Conservation (phyloP, 805 yeast genomes). For the Alloascoidea hylecoeti region DNA sequence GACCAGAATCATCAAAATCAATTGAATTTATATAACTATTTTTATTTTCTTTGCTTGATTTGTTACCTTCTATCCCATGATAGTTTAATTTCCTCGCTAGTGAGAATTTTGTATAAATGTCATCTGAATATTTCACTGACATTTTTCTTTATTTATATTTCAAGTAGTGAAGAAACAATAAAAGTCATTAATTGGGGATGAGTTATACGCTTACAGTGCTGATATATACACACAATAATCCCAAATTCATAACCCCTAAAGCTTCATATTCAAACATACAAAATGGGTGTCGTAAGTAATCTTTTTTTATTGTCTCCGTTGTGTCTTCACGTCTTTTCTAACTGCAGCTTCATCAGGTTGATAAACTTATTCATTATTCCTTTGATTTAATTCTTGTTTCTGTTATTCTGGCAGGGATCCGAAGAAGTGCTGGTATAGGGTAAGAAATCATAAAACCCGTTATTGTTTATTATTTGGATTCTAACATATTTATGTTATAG, state of each 20-base stretch:
- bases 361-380: conserved; percentile 55
- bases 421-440: conserved; percentile 67
- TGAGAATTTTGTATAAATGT: conserved; percentile 15
- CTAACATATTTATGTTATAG: not conserved
- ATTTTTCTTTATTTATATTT: too few relatives aligned
- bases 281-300: not conserved
- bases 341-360: too few relatives aligned
- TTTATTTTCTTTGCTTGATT: conserved; percentile 2
- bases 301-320: too few relatives aligned
- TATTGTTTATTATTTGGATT: not conserved
- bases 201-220: too few relatives aligned
- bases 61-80: conserved; percentile 22
- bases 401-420: conserved; percentile 73
- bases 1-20: conserved; percentile 78
- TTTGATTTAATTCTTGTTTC: conserved; percentile 70
- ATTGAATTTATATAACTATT: conserved; percentile 19
- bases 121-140: conserved; percentile 14
- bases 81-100: conserved; percentile 36
- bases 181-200: too few relatives aligned
- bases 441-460: conserved; percentile 10
- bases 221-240: too few relatives aligned
- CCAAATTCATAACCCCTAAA: too few relatives aligned
- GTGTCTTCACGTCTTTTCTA: too few relatives aligned
- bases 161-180: too few relatives aligned
- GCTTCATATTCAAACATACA: too few relatives aligned